These are phyloP conservation scores for Neurospora sp. DNA, from an alignment of 495 filamentous ascomycete genomes.

Conservation along the genomic window DNA sequence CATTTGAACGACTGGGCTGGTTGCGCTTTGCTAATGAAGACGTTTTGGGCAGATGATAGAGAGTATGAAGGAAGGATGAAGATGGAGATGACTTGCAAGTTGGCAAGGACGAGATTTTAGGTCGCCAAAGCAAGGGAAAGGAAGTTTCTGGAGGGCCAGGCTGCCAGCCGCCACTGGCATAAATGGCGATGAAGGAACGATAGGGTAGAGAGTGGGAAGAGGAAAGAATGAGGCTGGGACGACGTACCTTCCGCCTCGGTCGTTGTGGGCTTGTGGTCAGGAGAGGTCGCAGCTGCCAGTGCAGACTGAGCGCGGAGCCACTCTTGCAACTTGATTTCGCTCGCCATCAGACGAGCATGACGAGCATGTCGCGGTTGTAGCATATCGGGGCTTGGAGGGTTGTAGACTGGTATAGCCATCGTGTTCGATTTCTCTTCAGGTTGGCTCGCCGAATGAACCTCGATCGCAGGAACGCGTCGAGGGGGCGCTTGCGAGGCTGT, in stretches of 20 bases:
- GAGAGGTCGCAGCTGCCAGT: not conserved
- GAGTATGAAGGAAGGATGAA: not conserved
- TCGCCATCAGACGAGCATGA: not conserved
- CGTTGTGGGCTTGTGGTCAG: not conserved
- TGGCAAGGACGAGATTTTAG: not conserved
- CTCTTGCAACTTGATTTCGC: not conserved
- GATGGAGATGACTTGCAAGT: not conserved
- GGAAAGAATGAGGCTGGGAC: not conserved
- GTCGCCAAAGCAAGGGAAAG: not conserved
- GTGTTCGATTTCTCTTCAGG: not conserved
- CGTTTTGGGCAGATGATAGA: not conserved
- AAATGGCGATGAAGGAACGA: not conserved
- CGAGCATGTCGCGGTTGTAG: not conserved
- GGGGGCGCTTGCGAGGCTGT: not conserved
- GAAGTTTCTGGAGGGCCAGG: not conserved
- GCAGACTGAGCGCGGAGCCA: not conserved
- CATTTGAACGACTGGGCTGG: conserved; percentile 4
- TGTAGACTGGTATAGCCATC: not conserved
- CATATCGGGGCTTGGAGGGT: not conserved
- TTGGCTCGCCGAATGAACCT: not conserved
- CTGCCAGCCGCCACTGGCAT: not conserved
- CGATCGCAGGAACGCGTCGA: not conserved
- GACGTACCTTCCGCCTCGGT: not conserved
- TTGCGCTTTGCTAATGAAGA: conserved; percentile 3
- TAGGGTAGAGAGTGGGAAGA: not conserved